Evolutionary conservation across 2,329 filamentous ascomycete species (phyloP).

Genomic region (Colletotrichum falcatum): DNA sequence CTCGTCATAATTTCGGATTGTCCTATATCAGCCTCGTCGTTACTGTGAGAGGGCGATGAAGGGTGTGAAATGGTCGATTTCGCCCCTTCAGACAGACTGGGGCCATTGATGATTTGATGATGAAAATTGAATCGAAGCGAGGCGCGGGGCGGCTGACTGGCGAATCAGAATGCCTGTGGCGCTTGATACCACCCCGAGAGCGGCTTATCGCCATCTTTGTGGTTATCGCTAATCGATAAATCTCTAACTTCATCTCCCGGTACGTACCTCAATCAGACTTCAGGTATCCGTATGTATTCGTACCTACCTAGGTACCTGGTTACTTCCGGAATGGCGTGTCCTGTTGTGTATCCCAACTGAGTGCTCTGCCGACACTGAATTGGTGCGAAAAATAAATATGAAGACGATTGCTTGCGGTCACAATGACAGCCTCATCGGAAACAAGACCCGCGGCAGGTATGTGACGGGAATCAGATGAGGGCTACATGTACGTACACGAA

Average conservation of each 20-base stretch:
- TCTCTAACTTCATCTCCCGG: not conserved
- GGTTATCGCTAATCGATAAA: conserved; percentile 14
- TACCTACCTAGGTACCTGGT: not conserved
- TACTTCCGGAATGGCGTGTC: conserved; percentile 8
- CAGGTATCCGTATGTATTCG: not conserved
- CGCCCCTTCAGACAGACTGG: conserved; percentile 1
- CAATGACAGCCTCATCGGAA: conserved; percentile 10
- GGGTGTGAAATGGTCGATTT: conserved; percentile 1
- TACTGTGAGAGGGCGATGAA: conserved; percentile 16
- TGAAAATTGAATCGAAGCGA: conserved; percentile 39
- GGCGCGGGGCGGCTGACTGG: conserved; percentile 39
- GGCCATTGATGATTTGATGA: conserved; percentile 20
- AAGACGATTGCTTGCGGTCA: not conserved
- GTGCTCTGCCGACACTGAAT: not conserved
- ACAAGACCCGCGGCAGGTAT: not conserved
- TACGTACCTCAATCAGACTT: not conserved
- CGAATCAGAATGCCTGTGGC: conserved; percentile 39
- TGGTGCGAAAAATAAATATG: not conserved
- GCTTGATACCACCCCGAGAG: conserved; percentile 14
- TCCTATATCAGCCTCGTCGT: conserved; percentile 1
- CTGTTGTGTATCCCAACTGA: conserved; percentile 24
- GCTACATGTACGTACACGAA: not conserved
- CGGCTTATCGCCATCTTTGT: conserved; percentile 37
- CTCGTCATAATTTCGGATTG: conserved; percentile 66
- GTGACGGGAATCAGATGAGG: not conserved